A percentile compares a stretch with the other conserved stretches of the same genome.
Conservation (phyloP, 495 filamentous ascomycete species). For the Penicillium chermesinum region DNA sequence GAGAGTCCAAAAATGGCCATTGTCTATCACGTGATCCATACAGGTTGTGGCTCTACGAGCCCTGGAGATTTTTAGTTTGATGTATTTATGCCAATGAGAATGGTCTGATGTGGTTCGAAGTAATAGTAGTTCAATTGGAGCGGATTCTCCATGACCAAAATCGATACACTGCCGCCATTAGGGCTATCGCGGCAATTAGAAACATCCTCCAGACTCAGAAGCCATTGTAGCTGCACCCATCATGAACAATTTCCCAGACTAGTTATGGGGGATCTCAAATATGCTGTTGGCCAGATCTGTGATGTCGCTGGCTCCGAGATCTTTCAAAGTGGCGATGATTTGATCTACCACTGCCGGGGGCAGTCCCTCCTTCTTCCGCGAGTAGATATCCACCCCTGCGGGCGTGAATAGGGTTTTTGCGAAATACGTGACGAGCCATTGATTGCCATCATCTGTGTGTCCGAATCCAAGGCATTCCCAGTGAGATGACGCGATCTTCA, state of each 20-base stretch:
- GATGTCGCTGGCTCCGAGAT: constrained; percentile 21
- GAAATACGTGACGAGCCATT: constrained; percentile 74
- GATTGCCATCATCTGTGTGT: constrained; percentile 36
- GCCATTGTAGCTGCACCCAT: neutral
- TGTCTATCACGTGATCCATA: constrained; percentile 3
- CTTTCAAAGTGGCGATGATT: constrained; percentile 41
- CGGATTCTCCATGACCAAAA: too few species aligned
- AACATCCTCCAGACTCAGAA: neutral
- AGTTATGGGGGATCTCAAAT: constrained; percentile 21
- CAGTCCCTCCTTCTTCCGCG: constrained; percentile 48
- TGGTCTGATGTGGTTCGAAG: too few species aligned
- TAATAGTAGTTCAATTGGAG: too few species aligned
- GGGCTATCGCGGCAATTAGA: too few species aligned
- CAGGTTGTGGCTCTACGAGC: neutral
- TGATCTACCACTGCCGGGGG: constrained; percentile 39
- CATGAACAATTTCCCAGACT: neutral
- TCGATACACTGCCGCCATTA: too few species aligned
- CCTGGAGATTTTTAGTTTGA: too few species aligned
- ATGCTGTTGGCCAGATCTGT: constrained; percentile 11
- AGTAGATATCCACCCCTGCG: constrained; percentile 70
- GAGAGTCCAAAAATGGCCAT: neutral
- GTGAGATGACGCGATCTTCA: constrained; percentile 58
- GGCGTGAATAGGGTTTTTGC: constrained; percentile 68
- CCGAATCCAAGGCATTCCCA: constrained; percentile 77
- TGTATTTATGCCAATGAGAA: neutral